Evolutionary conservation across 805 yeast genomes (phyloP).

Genomic region (Cyberlindnera mycetangii): DNA sequence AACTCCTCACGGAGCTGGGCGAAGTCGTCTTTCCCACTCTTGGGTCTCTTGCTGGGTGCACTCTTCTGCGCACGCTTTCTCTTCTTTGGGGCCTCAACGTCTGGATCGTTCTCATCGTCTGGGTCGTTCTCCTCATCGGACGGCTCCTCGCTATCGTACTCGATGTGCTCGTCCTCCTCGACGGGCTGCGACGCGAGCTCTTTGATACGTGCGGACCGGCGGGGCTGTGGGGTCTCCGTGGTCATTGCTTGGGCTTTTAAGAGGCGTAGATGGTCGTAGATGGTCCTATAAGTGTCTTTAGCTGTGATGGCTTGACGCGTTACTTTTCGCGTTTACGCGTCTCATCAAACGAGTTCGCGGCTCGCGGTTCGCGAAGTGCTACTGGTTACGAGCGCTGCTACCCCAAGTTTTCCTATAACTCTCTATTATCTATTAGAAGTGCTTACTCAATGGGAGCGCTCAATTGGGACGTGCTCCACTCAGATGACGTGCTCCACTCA

Average conservation of each 20-base stretch:
- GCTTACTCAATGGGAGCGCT: no score
- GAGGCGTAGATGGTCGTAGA: no score
- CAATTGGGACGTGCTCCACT: no score
- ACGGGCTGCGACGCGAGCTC: constrained; percentile 20
- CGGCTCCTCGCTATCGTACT: constrained; percentile 21
- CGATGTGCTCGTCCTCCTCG: constrained; percentile 23
- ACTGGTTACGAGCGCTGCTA: no score
- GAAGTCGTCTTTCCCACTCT: constrained; percentile 20
- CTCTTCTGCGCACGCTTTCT: constrained; percentile 17
- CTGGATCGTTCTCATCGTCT: constrained; percentile 15
- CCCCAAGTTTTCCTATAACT: no score
- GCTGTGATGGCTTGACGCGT: no score
- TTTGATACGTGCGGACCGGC: constrained; percentile 27
- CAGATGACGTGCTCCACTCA: no score
- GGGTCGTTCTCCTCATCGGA: constrained; percentile 21
- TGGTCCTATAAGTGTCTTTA: no score
- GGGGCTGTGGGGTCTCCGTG: constrained; percentile 6
- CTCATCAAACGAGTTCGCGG: background rate
- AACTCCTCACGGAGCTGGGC: constrained; percentile 40
- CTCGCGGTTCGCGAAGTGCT: no score
- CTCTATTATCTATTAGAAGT: no score
- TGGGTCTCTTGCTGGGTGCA: constrained; percentile 5
- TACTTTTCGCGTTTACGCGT: constrained; percentile 2
- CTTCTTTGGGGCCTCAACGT: constrained; percentile 15
- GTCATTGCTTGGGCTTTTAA: constrained; percentile 9